Evolutionary conservation across 306 rosid species (phyloP).

Genomic region (Mucuna pruriens): DNA sequence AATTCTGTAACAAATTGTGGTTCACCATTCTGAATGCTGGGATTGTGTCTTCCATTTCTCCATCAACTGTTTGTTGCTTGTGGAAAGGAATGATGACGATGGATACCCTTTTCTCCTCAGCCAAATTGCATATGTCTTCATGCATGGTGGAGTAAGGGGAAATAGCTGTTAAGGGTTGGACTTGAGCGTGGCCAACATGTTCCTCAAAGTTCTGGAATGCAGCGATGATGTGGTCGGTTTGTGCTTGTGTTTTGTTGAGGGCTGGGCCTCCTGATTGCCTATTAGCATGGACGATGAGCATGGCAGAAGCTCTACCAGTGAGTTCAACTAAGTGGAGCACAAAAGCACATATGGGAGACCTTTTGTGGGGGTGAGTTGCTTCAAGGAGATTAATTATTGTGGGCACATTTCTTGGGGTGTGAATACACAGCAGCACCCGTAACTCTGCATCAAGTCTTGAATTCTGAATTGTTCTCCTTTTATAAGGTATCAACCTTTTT

Average conservation of each 20-base stretch:
- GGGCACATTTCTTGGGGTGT: slow-evolving; percentile 81
- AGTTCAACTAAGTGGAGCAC: slow-evolving; percentile 85
- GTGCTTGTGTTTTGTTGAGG: slow-evolving; percentile 74
- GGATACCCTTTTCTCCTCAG: slow-evolving; percentile 80
- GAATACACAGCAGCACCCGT: slow-evolving; percentile 64
- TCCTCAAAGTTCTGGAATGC: slow-evolving; percentile 82
- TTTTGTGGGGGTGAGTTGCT: slow-evolving; percentile 71
- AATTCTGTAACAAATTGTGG: slow-evolving; percentile 64
- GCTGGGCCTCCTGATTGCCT: slow-evolving; percentile 67
- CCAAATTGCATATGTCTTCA: slow-evolving; percentile 76
- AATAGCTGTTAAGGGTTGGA: slow-evolving; percentile 68
- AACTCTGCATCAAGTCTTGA: slow-evolving; percentile 68
- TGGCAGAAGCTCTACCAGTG: slow-evolving; percentile 88
- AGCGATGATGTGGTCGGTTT: slow-evolving; percentile 68
- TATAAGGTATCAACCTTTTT: slow-evolving; percentile 65
- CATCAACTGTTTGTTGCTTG: slow-evolving; percentile 87
- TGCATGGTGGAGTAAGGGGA: slow-evolving; percentile 91
- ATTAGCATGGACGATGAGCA: slow-evolving; percentile 72
- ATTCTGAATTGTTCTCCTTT: slow-evolving; percentile 61
- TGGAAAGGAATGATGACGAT: slow-evolving; percentile 84
- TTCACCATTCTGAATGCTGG: slow-evolving; percentile 74
- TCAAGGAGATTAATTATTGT: slow-evolving; percentile 81
- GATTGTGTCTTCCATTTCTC: slow-evolving; percentile 77
- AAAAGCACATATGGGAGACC: slow-evolving; percentile 68
- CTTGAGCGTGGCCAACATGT: slow-evolving; percentile 49